A percentile compares a stretch with the other conserved stretches of the same genome.
Conservation (phyloP, 768 basidiomycete genomes). For the Termitomyces sp. region DNA sequence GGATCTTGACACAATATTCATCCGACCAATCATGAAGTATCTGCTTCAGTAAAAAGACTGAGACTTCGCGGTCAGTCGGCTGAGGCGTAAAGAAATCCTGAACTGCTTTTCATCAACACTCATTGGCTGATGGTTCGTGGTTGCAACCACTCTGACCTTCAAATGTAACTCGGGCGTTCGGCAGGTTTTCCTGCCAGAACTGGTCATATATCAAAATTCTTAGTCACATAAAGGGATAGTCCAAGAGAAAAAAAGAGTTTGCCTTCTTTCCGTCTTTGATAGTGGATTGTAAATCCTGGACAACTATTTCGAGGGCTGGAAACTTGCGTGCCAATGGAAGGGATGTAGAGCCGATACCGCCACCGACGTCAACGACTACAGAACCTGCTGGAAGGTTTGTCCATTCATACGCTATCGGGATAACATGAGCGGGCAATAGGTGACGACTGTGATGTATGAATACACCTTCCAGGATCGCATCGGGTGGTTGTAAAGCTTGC, state of each 20-base stretch:
- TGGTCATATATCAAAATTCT: neutral
- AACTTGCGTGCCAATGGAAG: slow-evolving; percentile 21
- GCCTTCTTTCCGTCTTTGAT: slow-evolving; percentile 18
- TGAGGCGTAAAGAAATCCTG: slow-evolving; percentile 7
- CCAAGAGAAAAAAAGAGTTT: neutral
- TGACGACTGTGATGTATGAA: neutral
- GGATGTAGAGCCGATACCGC: slow-evolving; percentile 24
- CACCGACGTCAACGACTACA: slow-evolving; percentile 29
- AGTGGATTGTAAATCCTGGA: slow-evolving; percentile 20
- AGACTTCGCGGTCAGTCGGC: neutral
- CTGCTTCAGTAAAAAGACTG: slow-evolving; percentile 7
- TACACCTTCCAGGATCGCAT: slow-evolving; percentile 14
- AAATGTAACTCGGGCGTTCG: slow-evolving; percentile 1
- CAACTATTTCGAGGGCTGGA: slow-evolving; percentile 24
- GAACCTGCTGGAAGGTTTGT: slow-evolving; percentile 1
- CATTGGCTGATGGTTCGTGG: neutral
- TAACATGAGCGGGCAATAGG: neutral
- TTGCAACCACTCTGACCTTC: slow-evolving; percentile 3
- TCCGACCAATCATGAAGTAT: slow-evolving; percentile 10
- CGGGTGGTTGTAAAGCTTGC: slow-evolving; percentile 17
- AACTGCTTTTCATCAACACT: neutral
- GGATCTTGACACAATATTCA: slow-evolving; percentile 4
- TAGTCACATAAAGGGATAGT: neutral
- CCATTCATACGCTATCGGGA: slow-evolving; percentile 8
- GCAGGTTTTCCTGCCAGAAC: slow-evolving; percentile 2